These are phyloP conservation scores for Hordeum marinum DNA, from an alignment of 176 grass and related monocot genomes.

Conservation along the genomic window DNA sequence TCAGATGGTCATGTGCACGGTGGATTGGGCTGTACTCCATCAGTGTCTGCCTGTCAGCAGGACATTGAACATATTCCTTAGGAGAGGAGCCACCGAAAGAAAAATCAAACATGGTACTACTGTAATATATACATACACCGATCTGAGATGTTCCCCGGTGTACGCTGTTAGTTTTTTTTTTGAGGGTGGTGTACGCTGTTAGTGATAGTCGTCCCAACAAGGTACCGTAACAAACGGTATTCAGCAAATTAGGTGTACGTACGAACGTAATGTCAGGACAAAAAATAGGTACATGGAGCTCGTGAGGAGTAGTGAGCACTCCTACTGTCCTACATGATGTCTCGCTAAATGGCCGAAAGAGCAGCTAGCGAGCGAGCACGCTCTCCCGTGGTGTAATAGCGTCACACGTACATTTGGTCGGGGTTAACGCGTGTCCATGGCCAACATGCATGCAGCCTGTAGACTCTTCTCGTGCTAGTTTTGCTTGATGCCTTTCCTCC, in stretches of 20 bases:
- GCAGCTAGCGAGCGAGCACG: too few species aligned
- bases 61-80: constrained; percentile 17
- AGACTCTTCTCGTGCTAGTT: too few species aligned
- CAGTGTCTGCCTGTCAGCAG: constrained; percentile 26
- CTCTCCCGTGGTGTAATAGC: too few species aligned
- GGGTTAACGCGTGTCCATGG: too few species aligned
- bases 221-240: background rate
- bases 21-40: constrained; percentile 37
- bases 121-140: background rate
- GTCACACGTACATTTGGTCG: too few species aligned
- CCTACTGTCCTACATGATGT: background rate
- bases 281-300: too few species aligned
- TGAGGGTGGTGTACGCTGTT: too few species aligned
- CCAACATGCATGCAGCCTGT: too few species aligned
- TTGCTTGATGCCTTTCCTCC: background rate
- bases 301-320: background rate
- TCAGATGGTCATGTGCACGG: constrained; percentile 31
- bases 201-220: background rate
- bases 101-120: background rate
- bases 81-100: background rate
- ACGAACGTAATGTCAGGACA: too few species aligned
- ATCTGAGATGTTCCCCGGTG: too few species aligned
- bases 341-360: too few species aligned
- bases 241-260: background rate
- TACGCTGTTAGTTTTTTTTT: background rate